Percentiles rank a stretch among this genome's conserved stretches.
These are phyloP conservation scores for Anaeromyces robustus DNA, from an alignment of 192 early-diverging fungal genomes.

Conservation along the genomic window DNA sequence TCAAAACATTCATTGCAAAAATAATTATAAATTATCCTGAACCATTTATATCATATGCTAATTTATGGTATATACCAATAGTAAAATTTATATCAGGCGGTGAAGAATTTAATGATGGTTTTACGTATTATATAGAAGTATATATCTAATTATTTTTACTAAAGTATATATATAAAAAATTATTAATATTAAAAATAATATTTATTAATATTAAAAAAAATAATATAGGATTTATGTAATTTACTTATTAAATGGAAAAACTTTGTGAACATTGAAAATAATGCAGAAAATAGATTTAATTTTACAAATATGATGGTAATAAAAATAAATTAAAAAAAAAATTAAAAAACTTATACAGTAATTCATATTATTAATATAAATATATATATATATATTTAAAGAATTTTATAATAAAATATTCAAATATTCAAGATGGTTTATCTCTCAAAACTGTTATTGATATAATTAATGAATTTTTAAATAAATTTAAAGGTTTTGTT, in stretches of 20 bases:
- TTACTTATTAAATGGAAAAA: constrained; percentile 49
- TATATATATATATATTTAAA: neutral
- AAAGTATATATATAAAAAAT: too few relatives aligned
- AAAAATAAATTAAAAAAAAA: neutral
- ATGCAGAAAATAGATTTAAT: constrained; percentile 17
- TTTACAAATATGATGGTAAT: constrained; percentile 27
- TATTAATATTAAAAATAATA: neutral
- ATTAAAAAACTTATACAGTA: too few relatives aligned
- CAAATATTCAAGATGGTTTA: neutral
- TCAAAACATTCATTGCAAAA: constrained; percentile 46
- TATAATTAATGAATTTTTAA: constrained; percentile 39
- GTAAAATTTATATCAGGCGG: constrained; percentile 33
- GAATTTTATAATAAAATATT: neutral
- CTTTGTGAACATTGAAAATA: constrained; percentile 9
- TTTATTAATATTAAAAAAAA: neutral
- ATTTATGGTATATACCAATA: constrained; percentile 39
- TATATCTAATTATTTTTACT: neutral
- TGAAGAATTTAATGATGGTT: constrained; percentile 28
- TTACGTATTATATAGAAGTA: constrained; percentile 59
- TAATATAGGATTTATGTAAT: constrained; percentile 40
- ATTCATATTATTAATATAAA: too few relatives aligned
- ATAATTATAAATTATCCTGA: constrained; percentile 45
- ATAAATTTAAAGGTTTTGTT: constrained; percentile 39
- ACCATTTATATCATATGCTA: constrained; percentile 39
- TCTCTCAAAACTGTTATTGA: neutral